Percentiles rank a stretch among this genome's conserved stretches.
Evolutionary conservation across 2,329 filamentous ascomycete species (phyloP).

Genomic region (Botryotinia calthae): DNA sequence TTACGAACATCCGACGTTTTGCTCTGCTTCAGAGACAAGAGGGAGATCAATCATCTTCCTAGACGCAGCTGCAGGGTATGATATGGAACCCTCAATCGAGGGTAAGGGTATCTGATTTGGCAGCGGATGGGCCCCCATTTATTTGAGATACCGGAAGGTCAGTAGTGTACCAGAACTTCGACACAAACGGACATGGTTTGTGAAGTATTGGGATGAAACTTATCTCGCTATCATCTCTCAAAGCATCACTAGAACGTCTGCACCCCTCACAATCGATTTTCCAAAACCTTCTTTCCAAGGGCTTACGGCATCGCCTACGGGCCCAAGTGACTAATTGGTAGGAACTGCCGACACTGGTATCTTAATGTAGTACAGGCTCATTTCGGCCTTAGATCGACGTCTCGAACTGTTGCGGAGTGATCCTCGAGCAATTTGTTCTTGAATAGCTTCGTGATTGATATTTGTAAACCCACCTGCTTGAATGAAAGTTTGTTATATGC

Average conservation of each 20-base stretch:
- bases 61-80: neutral
- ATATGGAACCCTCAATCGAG: neutral
- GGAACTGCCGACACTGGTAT: conserved; percentile 16
- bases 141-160: neutral
- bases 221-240: conserved; percentile 11
- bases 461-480: neutral
- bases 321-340: conserved; percentile 16
- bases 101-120: conserved; percentile 6
- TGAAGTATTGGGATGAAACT: conserved; percentile 1
- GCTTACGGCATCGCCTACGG: neutral
- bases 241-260: conserved; percentile 9
- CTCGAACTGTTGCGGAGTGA: conserved; percentile 17
- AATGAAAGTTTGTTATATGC: neutral
- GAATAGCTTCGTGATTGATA: conserved; percentile 15
- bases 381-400: conserved; percentile 11
- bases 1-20: conserved; percentile 3
- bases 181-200: conserved; percentile 7
- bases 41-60: conserved; percentile 13
- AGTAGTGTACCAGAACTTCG: conserved; percentile 10
- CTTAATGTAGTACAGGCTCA: neutral
- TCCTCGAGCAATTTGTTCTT: conserved; percentile 12
- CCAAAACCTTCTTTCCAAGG: conserved; percentile 3
- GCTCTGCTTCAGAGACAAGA: conserved; percentile 10
- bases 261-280: conserved; percentile 10
- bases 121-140: conserved; percentile 3